Evolutionary conservation across 192 early-diverging fungal species (phyloP), one percentile per base, ranked within the genome.

Genomic region (Thamnidium elegans): DNA sequence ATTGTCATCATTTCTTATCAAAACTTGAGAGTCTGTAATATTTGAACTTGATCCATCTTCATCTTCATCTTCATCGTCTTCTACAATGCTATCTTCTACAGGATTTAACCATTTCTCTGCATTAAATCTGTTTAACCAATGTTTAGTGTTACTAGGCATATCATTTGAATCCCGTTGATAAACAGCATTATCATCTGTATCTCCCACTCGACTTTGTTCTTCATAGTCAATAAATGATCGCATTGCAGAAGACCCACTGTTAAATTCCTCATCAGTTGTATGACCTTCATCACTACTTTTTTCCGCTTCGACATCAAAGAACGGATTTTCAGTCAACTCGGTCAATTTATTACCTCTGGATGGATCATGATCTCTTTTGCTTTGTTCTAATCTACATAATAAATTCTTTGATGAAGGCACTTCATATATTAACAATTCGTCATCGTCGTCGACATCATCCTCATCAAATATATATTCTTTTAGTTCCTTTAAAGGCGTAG

Each of bases 141-240:
- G 55, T 21, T 19, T 48, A 15, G 36, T 9, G 2, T 21, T 20
- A 15, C 21, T 9, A 26, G 58, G 58, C n/a, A 39, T 59, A 44
- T 43, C 19, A 1, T 14, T 2, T 26, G 19, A 8, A 7, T n/a
- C 8, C 4, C 19, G 31, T 14, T 43, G 8, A 15, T 21, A 21
- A 7, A 23, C 3, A 2, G 13, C 6, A 20, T 13, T 26, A 13
- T 30, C 51, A 7, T 52, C 45, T 20, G 26, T 26, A 26, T 20
- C 56, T 21, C 20, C 34, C 3, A 17, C 39, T 3, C 44, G 58
- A 15, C 19, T 21, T 13, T 32, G 45, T 7, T 63, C 63, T 17
- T 66, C 74, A 45, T 80, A 76, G 53, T 74, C 67, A n/a, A 81
- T 80, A 53, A 84, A 71, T 13, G 81, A 84, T 5, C 69, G 70